Evolutionary conservation across 169 alveolate genomes (phyloP), one percentile per base, ranked within the genome.

Genomic region (Pseudocohnilembus persalinus): DNA sequence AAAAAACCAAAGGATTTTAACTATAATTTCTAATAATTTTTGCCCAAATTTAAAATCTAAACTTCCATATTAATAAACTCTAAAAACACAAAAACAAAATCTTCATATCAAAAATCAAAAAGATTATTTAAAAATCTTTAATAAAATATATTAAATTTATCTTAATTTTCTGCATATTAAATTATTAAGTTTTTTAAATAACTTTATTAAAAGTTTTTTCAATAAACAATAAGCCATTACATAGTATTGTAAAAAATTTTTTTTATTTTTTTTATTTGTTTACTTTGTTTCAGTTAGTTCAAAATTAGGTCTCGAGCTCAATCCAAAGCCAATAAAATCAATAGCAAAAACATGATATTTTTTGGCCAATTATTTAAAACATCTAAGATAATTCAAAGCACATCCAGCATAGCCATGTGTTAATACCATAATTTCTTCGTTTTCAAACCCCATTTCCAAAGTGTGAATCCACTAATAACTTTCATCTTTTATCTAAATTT

Each of bases 361-460:
- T 68, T 82, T 30, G 20, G 84, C 68, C 20, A 92, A 72, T 25
- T 34, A 73, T 65, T 85, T 82, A 68, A 90, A 83, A 74, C 86
- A 76, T 74, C 84, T 87, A 79, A 76, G 83, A 73, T 85, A 92
- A 29, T 81, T 82, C 31, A 90, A 34, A 28, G 89, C 90, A 31
- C 91, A 77, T 29, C 92, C 92, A 16, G 93, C 94, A 72, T 88
- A 92, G 1, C 96, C 96, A 83, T 90, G 94, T 0, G 90, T 31
- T 29, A 92, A 29, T 11, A 92, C 82, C 20, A 90, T 11, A 4
- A n/a, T n/a, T 49, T 49, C 68, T 49, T 4, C 4, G 4, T 4
- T 49, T 49, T 49, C 68, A 11, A 11, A 11, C 20, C 26, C 68
- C 4, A 4, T 11, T 20, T 49, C 68, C 4, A 11, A 49, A 4